Base-by-base conservation (phyloP, 495 filamentous ascomycete genomes). In the Penicillium angulare region DNA sequence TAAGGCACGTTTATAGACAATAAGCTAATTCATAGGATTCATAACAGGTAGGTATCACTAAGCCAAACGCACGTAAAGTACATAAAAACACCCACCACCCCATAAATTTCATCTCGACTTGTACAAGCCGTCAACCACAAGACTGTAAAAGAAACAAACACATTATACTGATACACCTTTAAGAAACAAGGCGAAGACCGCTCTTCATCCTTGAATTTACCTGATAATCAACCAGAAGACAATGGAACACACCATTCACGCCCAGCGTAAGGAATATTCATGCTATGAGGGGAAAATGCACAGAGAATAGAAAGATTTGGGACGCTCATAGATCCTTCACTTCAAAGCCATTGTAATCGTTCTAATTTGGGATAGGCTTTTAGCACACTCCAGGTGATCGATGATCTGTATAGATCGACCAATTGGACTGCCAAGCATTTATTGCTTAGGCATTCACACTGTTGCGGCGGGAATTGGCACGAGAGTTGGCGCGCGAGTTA, bases 381-480 rank as follows among this genome's bases (percentile, higher is more conserved):
- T 2, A 7, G 13, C 8, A 31, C 26, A 29, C 27, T 31, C n/a
- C n/a, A n/a, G n/a, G n/a, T n/a, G n/a, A n/a, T n/a, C n/a, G n/a
- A n/a, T n/a, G n/a, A n/a, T n/a, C n/a, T n/a, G n/a, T n/a, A n/a
- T n/a, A n/a, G n/a, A n/a, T n/a, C n/a, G n/a, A n/a, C n/a, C n/a
- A n/a, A n/a, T n/a, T n/a, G n/a, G n/a, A n/a, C n/a, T n/a, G n/a
- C n/a, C n/a, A n/a, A n/a, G n/a, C n/a, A n/a, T 7, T 31, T 7
- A 31, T 12, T 12, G 1, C 13, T 24, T 15, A 41, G 29, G 5
- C 10, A 35, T 46, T 29, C 20, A 69, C 3, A 39, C 71, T 74
- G 60, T 73, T 74, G 47, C 67, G 59, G 43, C 68, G 69, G 7
- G 71, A 74, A 33, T 65, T 66, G 32, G 51, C 66, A 2, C 62